phyloP scores from a whole-genome alignment of 1,284 basidiomycete genomes.

The Irpex sp. region DNA sequence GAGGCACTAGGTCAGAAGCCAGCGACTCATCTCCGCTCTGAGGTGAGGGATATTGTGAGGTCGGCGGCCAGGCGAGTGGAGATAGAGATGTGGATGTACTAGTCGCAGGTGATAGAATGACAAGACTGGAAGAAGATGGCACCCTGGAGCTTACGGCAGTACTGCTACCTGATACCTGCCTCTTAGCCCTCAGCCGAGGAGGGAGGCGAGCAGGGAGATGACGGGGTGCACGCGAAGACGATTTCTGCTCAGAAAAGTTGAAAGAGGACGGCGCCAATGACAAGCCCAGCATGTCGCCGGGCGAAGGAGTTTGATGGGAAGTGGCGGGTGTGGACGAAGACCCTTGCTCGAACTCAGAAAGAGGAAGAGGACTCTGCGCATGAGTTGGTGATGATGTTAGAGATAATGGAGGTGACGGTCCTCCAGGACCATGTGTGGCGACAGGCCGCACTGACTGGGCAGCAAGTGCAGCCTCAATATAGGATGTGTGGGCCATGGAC shows the following conservation, averaged over 20 bases:
- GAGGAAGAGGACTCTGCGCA: conserved; percentile 8
- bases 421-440: conserved; percentile 11
- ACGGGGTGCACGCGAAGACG: background rate
- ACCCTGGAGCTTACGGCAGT: background rate
- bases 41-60: conserved; percentile 1
- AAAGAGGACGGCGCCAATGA: background rate
- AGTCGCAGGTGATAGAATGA: background rate
- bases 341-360: conserved; percentile 10
- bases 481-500: conserved; percentile 8
- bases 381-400: conserved; percentile 18
- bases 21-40: background rate
- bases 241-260: background rate
- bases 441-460: conserved; percentile 8
- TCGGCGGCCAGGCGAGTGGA: background rate
- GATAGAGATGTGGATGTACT: conserved; percentile 1
- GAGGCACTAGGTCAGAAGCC: background rate
- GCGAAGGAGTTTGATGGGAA: background rate
- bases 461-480: conserved; percentile 8
- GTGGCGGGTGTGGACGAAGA: conserved; percentile 8
- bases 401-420: conserved; percentile 23
- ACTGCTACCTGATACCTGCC: background rate
- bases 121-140: background rate
- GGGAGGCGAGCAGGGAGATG: background rate
- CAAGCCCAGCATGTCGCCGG: background rate
- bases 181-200: background rate